Conservation (phyloP, 2,329 filamentous ascomycete genomes). For the Mycosphaerella sp. region DNA sequence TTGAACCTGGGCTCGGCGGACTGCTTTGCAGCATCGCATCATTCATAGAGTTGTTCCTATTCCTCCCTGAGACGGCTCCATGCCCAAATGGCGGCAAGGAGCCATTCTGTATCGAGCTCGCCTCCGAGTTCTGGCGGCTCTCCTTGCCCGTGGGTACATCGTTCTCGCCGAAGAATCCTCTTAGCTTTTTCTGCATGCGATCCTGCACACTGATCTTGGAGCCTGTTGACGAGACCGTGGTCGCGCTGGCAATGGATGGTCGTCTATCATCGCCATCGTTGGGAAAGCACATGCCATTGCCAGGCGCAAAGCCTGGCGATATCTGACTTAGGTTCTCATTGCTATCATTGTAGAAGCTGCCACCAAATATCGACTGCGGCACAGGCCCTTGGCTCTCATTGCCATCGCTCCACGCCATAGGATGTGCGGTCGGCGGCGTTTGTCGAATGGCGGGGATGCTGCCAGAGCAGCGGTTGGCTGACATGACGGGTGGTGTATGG, state of each 20-base stretch:
- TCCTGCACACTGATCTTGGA: slow-evolving; percentile 68
- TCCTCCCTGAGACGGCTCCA: slow-evolving; percentile 47
- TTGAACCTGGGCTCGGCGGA: slow-evolving; percentile 67
- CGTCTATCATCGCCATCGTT: slow-evolving; percentile 67
- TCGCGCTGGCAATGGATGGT: slow-evolving; percentile 82
- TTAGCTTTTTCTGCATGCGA: slow-evolving; percentile 71
- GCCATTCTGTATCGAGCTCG: slow-evolving; percentile 30
- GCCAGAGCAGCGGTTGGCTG: slow-evolving; percentile 46
- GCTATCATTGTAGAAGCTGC: slow-evolving; percentile 61
- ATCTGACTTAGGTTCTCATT: slow-evolving; percentile 64
- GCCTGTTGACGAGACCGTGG: slow-evolving; percentile 76
- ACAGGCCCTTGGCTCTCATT: slow-evolving; percentile 32
- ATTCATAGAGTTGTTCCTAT: slow-evolving; percentile 77
- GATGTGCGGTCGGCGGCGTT: slow-evolving; percentile 49
- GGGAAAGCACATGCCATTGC: slow-evolving; percentile 44
- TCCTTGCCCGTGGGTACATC: slow-evolving; percentile 62
- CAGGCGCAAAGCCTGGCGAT: slow-evolving; percentile 62
- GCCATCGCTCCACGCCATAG: slow-evolving; percentile 42
- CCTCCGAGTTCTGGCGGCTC: slow-evolving; percentile 60
- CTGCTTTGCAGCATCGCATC: slow-evolving; percentile 50
- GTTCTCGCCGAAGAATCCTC: slow-evolving; percentile 80
- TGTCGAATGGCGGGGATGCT: slow-evolving; percentile 39
- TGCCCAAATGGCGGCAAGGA: slow-evolving; percentile 50
- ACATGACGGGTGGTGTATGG: slow-evolving; percentile 27
- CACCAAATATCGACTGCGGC: slow-evolving; percentile 44